These are phyloP conservation scores for Arthrobotrys iridis DNA, from an alignment of 2,329 filamentous ascomycete species.

Conservation along the genomic window DNA sequence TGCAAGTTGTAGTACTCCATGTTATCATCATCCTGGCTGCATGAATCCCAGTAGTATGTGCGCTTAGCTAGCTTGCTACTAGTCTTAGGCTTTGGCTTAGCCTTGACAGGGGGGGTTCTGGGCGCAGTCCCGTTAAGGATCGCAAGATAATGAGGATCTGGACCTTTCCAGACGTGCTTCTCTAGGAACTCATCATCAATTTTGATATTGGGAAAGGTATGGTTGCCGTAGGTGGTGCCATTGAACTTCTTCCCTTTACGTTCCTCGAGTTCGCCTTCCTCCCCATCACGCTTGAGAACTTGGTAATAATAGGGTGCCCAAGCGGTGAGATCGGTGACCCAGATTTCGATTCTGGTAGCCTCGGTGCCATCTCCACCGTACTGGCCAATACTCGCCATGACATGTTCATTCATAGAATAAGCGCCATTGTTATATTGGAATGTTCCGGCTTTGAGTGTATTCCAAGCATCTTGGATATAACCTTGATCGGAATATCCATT, in stretches of 20 bases:
- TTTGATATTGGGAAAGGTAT: background rate
- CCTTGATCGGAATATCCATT: slow-evolving; percentile 13
- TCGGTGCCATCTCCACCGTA: slow-evolving; percentile 9
- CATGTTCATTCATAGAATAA: slow-evolving; percentile 13
- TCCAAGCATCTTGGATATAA: slow-evolving; percentile 17
- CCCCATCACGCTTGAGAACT: background rate
- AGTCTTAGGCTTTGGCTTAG: background rate
- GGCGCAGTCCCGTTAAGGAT: background rate
- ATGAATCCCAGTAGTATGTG: slow-evolving; percentile 2
- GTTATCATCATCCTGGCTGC: background rate
- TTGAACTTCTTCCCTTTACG: background rate
- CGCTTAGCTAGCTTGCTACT: slow-evolving; percentile 11
- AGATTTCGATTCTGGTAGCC: slow-evolving; percentile 7
- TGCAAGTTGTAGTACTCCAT: slow-evolving; percentile 1
- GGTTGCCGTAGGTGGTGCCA: slow-evolving; percentile 2
- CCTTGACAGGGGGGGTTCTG: background rate
- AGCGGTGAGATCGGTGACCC: slow-evolving; percentile 1
- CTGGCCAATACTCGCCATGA: slow-evolving; percentile 27
- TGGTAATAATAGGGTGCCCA: slow-evolving; percentile 7
- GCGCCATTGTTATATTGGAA: background rate
- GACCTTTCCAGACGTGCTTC: slow-evolving; percentile 8
- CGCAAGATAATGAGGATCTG: background rate
- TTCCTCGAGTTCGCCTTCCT: too few species aligned
- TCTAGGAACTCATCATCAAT: background rate
- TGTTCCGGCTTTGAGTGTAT: slow-evolving; percentile 16